phyloP scores from a whole-genome alignment of 208 protist species.

The Leishmania tarentolae region DNA sequence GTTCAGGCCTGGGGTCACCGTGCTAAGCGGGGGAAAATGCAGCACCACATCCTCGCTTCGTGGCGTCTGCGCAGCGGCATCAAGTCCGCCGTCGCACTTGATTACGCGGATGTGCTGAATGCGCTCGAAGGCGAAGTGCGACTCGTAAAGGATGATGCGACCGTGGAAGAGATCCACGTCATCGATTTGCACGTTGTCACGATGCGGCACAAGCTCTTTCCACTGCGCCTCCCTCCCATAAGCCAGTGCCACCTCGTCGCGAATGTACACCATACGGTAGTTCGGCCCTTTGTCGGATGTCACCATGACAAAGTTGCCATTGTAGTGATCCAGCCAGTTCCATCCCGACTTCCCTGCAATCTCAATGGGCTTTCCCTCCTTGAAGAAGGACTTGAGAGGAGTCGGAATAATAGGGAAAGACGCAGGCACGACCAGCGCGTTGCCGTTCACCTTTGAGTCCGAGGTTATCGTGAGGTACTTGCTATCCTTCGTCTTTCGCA shows the following conservation, averaged over 20 bases:
- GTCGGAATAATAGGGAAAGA: slow-evolving; percentile 84
- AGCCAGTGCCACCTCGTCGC: slow-evolving; percentile 81
- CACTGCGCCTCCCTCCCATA: slow-evolving; percentile 56
- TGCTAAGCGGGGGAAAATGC: slow-evolving; percentile 81
- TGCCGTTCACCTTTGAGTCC: slow-evolving; percentile 86
- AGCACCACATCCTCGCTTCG: slow-evolving; percentile 81
- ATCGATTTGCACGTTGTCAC: slow-evolving; percentile 81
- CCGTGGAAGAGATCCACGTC: slow-evolving; percentile 89
- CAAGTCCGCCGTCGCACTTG: slow-evolving; percentile 74
- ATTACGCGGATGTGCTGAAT: slow-evolving; percentile 86
- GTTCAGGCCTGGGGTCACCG: slow-evolving; percentile 86
- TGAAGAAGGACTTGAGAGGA: slow-evolving; percentile 70
- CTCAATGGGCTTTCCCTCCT: slow-evolving; percentile 68
- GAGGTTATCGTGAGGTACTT: slow-evolving; percentile 86
- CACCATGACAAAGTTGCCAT: slow-evolving; percentile 87
- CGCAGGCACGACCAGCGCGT: slow-evolving; percentile 73
- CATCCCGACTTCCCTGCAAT: slow-evolving; percentile 77
- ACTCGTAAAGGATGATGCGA: slow-evolving; percentile 79
- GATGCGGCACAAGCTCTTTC: slow-evolving; percentile 87
- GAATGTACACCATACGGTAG: slow-evolving; percentile 79
- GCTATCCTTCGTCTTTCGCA: slow-evolving; percentile 89
- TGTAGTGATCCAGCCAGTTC: slow-evolving; percentile 91
- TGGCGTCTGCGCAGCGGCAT: slow-evolving; percentile 46
- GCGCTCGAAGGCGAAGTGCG: slow-evolving; percentile 86
- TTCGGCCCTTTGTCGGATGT: slow-evolving; percentile 84